phyloP scores from a whole-genome alignment of 306 rosid species.

The Lathyrus oleraceus region DNA sequence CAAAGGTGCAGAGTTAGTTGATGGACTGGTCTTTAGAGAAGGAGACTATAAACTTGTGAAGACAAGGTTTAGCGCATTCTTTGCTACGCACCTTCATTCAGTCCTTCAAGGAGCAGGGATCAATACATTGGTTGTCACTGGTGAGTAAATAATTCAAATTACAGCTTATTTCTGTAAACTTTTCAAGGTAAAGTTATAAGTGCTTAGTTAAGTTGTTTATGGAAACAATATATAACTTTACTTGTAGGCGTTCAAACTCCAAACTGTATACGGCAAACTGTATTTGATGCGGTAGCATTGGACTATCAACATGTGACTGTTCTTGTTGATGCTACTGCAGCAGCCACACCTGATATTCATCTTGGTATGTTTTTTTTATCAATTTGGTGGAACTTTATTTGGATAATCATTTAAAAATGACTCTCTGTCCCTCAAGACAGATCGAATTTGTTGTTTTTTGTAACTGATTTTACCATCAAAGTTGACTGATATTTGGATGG shows the following conservation, averaged over 20 bases:
- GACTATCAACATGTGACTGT: conserved; percentile 73
- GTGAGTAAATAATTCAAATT: conserved; percentile 44
- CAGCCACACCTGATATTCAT: conserved; percentile 75
- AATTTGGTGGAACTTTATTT: background rate
- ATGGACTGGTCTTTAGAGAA: conserved; percentile 73
- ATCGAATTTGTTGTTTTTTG: no score
- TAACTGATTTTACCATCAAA: no score
- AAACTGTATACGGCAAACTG: conserved; percentile 92
- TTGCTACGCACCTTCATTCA: conserved; percentile 72
- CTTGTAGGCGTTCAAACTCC: conserved; percentile 90
- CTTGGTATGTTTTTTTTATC: conserved; percentile 49
- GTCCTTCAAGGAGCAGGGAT: conserved; percentile 70
- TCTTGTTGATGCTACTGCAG: conserved; percentile 86
- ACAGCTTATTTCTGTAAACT: background rate
- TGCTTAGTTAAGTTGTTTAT: background rate
- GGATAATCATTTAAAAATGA: background rate
- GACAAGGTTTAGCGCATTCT: conserved; percentile 89
- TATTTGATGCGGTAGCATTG: conserved; percentile 80
- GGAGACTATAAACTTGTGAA: conserved; percentile 86
- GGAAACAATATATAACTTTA: background rate
- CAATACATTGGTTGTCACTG: conserved; percentile 61
- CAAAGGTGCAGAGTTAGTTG: conserved; percentile 71
- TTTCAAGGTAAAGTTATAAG: no score
- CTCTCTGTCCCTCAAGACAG: no score
- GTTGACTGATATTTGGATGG: no score